phyloP scores from a whole-genome alignment of 176 grass and related monocot species.

The Lolium perenne region DNA sequence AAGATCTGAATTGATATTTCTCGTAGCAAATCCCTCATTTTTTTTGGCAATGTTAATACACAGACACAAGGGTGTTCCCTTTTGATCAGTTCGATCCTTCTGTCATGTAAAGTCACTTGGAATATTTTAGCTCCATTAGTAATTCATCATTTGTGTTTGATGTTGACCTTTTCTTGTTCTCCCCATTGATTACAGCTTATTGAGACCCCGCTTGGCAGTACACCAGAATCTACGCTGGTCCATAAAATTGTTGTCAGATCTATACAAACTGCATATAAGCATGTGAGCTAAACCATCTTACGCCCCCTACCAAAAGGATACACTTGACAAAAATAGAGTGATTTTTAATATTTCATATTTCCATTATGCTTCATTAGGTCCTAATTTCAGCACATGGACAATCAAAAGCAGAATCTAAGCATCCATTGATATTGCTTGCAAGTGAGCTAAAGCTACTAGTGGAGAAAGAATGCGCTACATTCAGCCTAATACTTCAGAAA shows the following conservation, averaged over 20 bases:
- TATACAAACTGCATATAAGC: constrained; percentile 70
- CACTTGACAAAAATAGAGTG: neutral
- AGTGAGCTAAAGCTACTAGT: constrained; percentile 68
- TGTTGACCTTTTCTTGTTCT: constrained; percentile 29
- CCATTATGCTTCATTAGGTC: constrained; percentile 54
- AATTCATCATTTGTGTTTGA: constrained; percentile 30
- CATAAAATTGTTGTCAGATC: constrained; percentile 81
- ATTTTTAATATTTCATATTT: constrained; percentile 21
- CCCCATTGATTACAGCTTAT: constrained; percentile 58
- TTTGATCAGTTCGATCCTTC: constrained; percentile 31
- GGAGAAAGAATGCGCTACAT: constrained; percentile 71
- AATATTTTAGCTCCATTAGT: neutral
- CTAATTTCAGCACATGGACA: constrained; percentile 47
- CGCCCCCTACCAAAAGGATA: constrained; percentile 11
- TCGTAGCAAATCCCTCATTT: neutral
- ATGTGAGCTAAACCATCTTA: constrained; percentile 54
- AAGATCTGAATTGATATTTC: constrained; percentile 30
- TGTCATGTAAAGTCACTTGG: constrained; percentile 17
- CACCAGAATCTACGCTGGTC: constrained; percentile 52
- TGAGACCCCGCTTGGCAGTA: constrained; percentile 41
- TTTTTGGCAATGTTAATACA: constrained; percentile 17
- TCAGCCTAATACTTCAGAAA: constrained; percentile 63
- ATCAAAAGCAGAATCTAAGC: constrained; percentile 57
- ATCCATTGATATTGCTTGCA: constrained; percentile 69
- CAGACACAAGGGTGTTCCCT: neutral